Base-by-base conservation (phyloP, 768 basidiomycete species). In the Lentinula sp. region DNA sequence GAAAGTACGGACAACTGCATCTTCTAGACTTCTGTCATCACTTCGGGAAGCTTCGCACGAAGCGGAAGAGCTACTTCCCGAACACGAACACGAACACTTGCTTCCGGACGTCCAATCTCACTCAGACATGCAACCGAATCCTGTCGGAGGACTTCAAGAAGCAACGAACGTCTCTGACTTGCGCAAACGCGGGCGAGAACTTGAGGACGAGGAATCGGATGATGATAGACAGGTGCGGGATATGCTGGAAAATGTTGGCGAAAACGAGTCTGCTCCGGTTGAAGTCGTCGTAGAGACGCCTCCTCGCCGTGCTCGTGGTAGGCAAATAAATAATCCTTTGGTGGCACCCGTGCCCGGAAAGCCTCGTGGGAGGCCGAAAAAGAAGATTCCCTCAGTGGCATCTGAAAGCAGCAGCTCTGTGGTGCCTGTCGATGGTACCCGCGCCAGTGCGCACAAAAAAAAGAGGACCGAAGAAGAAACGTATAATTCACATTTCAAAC, bases 381-480 rank as follows among this genome's bases (percentile, higher is more conserved):
- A 40, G 40, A 28, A 18, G 45, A 6, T 15, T 32, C 35, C 46
- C 49, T 32, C 45, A 5, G 43, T 18, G 16, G n/a, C 18, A 45
- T 65, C 61, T 23, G 59, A 48, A 13, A 70, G 73, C 2, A 75
- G 73, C 57, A 52, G 42, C 4, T 71, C 71, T 5, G 68, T 70
- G 3, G 76, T 76, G 60, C 77, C 78, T 0, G 45, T 74, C 23
- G 43, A 40, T 11, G 77, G 77, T 6, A 78, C 79, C 1, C 70
- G 70, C 21, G 78, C 79, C 7, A 73, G 73, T 63, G 70, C 67
- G 10, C 67, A 70, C 18, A 77, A 76, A 65, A 72, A 72, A 61
- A 64, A 57, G 31, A 53, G 68, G 32, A 65, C 70, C 60, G 66
- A 71, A 49, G 61, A 70, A 58, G 73, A 73, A 64, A 78, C 73